Percentiles rank a stretch among this genome's conserved stretches.
Evolutionary conservation across 257 asterid genomes (phyloP).

Genomic region (Solanum commersonii): DNA sequence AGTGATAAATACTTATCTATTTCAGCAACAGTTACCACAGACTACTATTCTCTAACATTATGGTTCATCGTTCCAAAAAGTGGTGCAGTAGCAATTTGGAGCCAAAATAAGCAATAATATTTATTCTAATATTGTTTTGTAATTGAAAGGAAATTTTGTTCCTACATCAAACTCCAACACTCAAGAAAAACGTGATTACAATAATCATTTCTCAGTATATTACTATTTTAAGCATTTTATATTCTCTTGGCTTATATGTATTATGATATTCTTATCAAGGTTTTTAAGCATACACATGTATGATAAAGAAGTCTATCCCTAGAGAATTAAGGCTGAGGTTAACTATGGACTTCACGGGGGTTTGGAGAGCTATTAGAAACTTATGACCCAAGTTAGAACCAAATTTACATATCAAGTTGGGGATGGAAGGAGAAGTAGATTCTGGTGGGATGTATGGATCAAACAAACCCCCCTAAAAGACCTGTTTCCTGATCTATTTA

Average conservation of each 20-base stretch:
- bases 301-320: background rate
- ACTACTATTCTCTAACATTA: background rate
- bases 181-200: background rate
- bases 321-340: background rate
- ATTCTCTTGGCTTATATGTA: background rate
- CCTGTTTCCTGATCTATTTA: too few relatives aligned
- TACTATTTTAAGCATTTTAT: background rate
- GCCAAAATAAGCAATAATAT: background rate
- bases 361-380: too few relatives aligned
- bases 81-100: background rate
- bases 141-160: background rate
- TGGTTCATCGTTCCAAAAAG: background rate
- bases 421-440: too few relatives aligned
- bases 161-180: background rate
- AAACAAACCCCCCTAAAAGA: too few relatives aligned
- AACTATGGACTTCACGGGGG: background rate
- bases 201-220: background rate
- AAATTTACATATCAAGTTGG: too few relatives aligned
- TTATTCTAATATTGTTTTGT: background rate
- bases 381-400: too few relatives aligned
- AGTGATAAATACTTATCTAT: background rate
- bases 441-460: too few relatives aligned
- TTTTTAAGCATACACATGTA: background rate
- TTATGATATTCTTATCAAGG: background rate
- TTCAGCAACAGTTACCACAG: background rate